Conservation (phyloP, 2,329 filamentous ascomycete species). For the Xylaria sp. region DNA sequence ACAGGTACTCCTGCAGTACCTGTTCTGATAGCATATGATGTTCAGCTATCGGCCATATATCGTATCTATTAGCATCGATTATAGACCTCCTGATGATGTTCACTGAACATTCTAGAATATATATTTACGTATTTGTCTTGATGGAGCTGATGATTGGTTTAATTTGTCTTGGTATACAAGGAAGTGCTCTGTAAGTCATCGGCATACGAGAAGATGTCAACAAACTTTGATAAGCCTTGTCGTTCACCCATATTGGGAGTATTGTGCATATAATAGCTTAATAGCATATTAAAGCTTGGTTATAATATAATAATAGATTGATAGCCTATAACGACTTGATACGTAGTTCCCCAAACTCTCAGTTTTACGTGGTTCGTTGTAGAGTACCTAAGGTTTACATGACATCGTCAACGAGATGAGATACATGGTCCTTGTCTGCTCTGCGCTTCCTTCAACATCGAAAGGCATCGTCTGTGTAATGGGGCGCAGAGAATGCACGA, state of each 20-base stretch:
- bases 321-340: no score
- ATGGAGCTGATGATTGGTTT: neutral
- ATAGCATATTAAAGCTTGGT: no score
- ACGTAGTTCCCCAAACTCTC: no score
- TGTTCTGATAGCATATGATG: neutral
- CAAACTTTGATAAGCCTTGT: neutral
- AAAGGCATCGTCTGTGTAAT: neutral
- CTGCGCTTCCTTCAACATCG: neutral
- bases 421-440: neutral
- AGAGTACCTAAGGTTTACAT: no score
- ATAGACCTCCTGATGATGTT: conserved; percentile 8
- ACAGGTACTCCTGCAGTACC: neutral
- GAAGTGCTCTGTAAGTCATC: conserved; percentile 3
- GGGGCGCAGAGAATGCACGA: neutral
- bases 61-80: neutral
- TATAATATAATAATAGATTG: no score
- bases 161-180: neutral
- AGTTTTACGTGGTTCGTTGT: no score
- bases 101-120: conserved; percentile 9
- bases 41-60: neutral
- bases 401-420: neutral
- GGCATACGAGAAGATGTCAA: neutral
- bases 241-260: neutral
- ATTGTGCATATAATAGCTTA: neutral
- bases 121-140: neutral